These are phyloP conservation scores for Viola pubescens DNA, from an alignment of 441 rosid species.

Conservation along the genomic window DNA sequence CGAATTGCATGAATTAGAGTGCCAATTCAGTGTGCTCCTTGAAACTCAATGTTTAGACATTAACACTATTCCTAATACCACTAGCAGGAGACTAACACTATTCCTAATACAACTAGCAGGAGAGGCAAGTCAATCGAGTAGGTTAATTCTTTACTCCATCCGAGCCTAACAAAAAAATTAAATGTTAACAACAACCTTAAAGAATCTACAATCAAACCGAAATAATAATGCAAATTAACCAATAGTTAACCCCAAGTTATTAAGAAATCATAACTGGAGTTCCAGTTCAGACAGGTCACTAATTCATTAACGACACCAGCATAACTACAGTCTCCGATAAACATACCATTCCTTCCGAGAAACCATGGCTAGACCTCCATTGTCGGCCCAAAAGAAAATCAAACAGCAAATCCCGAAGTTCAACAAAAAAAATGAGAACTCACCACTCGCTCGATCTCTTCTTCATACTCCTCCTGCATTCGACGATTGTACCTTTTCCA, in stretches of 20 bases:
- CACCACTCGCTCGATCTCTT: conserved; percentile 96
- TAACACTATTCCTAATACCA: too few relatives aligned
- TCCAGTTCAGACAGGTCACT: neutral
- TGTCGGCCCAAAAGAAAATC: neutral
- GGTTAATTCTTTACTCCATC: too few relatives aligned
- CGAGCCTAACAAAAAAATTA: too few relatives aligned
- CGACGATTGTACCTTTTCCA: conserved; percentile 80
- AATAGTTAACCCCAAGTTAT: neutral
- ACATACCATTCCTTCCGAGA: too few relatives aligned
- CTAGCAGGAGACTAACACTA: too few relatives aligned
- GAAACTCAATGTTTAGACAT: too few relatives aligned
- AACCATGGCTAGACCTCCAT: neutral
- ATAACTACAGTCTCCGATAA: too few relatives aligned
- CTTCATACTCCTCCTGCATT: conserved; percentile 91
- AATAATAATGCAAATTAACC: neutral
- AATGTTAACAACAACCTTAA: neutral
- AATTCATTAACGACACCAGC: too few relatives aligned
- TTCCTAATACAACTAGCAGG: too few relatives aligned
- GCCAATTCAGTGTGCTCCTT: too few relatives aligned
- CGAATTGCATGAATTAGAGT: too few relatives aligned
- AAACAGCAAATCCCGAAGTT: conserved; percentile 19
- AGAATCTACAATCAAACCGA: neutral
- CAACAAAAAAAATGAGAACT: conserved; percentile 40
- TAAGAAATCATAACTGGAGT: neutral
- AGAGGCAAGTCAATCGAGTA: too few relatives aligned